phyloP scores from a whole-genome alignment of 2,329 filamentous ascomycete genomes.

The Alternaria ethzedia region DNA sequence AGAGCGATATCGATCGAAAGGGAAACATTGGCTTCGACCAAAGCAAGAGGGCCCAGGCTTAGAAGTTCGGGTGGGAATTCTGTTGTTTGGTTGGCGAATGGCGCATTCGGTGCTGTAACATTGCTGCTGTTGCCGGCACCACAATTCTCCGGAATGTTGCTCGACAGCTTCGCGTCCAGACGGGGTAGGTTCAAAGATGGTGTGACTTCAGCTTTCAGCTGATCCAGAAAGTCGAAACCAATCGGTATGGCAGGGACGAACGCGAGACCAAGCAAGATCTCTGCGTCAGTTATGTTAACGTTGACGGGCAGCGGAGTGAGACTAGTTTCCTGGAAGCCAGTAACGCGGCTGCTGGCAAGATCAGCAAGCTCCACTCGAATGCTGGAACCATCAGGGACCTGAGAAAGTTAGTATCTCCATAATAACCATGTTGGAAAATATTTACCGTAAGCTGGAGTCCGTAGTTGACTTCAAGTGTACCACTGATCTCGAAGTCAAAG shows the following conservation, averaged over 20 bases:
- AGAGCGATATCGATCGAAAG: slow-evolving; percentile 27
- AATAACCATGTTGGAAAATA: not conserved
- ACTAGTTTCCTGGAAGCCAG: slow-evolving; percentile 37
- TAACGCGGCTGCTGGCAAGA: slow-evolving; percentile 29
- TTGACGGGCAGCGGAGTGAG: slow-evolving; percentile 44
- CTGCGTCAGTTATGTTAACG: slow-evolving; percentile 33
- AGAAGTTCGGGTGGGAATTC: not conserved
- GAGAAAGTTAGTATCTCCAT: slow-evolving; percentile 8
- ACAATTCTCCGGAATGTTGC: slow-evolving; percentile 28
- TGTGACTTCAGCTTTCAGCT: slow-evolving; percentile 34
- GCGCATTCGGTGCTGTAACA: not conserved
- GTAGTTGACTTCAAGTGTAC: slow-evolving; percentile 42
- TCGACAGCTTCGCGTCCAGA: slow-evolving; percentile 37
- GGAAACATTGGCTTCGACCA: slow-evolving; percentile 35
- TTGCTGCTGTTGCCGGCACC: slow-evolving; percentile 6
- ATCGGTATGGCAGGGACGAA: slow-evolving; percentile 45
- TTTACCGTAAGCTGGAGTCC: slow-evolving; percentile 47
- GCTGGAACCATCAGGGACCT: slow-evolving; percentile 40
- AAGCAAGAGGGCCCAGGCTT: slow-evolving; percentile 24
- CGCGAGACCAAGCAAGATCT: slow-evolving; percentile 35
- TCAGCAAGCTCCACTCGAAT: slow-evolving; percentile 38
- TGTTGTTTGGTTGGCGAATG: slow-evolving; percentile 8
- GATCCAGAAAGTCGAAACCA: slow-evolving; percentile 42
- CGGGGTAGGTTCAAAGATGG: slow-evolving; percentile 42
- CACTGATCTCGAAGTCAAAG: slow-evolving; percentile 35